Percentiles rank a stretch among this genome's conserved stretches.
phyloP scores from a whole-genome alignment of 2,329 filamentous ascomycete genomes.

The Westerdykella sp. region DNA sequence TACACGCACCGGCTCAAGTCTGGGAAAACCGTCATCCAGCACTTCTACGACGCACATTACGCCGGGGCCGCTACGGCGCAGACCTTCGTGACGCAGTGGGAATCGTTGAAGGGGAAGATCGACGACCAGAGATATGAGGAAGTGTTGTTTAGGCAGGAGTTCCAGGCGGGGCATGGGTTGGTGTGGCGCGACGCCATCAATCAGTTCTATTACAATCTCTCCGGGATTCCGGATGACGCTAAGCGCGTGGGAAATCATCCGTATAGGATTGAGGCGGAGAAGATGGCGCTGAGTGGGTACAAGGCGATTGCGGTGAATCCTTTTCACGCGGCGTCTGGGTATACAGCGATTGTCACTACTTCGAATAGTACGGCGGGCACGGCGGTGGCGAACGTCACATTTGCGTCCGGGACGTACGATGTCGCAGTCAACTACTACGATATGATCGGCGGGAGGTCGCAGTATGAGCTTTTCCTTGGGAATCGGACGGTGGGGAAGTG shows the following conservation, averaged over 20 bases:
- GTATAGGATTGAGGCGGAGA: slow-evolving; percentile 63
- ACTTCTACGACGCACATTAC: slow-evolving; percentile 61
- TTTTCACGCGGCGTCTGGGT: slow-evolving; percentile 54
- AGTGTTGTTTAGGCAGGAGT: slow-evolving; percentile 53
- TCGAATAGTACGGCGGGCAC: slow-evolving; percentile 49
- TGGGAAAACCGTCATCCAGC: slow-evolving; percentile 62
- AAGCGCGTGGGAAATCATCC: slow-evolving; percentile 56
- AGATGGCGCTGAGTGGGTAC: slow-evolving; percentile 58
- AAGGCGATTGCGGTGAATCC: slow-evolving; percentile 49
- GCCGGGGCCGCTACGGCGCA: slow-evolving; percentile 55
- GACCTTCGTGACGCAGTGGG: slow-evolving; percentile 51
- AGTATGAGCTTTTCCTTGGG: slow-evolving; percentile 52
- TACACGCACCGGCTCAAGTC: slow-evolving; percentile 58
- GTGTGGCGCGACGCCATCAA: slow-evolving; percentile 65
- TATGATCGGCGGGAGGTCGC: slow-evolving; percentile 51
- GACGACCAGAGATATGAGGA: slow-evolving; percentile 57
- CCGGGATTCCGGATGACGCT: slow-evolving; percentile 52
- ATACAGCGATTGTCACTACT: slow-evolving; percentile 50
- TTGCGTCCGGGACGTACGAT: slow-evolving; percentile 53
- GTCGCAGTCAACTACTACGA: slow-evolving; percentile 64
- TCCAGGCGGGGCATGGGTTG: slow-evolving; percentile 63
- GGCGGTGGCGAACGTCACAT: slow-evolving; percentile 43
- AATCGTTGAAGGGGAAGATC: slow-evolving; percentile 49
- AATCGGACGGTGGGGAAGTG: slow-evolving; percentile 51
- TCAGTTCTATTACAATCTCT: slow-evolving; percentile 58